Base-by-base conservation (phyloP, 495 filamentous ascomycete species). In the Aspergillus panamensis region DNA sequence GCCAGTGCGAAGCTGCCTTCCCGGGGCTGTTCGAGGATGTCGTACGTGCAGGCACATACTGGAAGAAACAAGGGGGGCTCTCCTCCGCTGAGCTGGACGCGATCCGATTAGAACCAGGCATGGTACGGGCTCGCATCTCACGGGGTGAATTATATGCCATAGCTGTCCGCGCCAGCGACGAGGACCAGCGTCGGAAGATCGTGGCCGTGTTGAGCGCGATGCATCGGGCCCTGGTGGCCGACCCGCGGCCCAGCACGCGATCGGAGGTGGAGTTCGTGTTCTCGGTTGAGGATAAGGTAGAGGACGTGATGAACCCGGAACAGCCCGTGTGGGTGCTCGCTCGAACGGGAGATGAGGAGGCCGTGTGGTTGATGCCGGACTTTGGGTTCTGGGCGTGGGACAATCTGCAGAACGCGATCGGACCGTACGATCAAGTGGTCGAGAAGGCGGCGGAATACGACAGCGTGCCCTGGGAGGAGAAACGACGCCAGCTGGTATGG, bases 341-440 rank as follows among this genome's bases (percentile, higher is more conserved):
- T 3, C 71, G 70, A 9, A 69, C 69, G 4, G 66, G 68, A 1
- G 62, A 55, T 10, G 73, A 79, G 35, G 69, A 59, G 71, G 82
- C 55, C 1, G 70, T 73, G 48, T 92, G 89, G 83, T 64, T 89
- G 0, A 87, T 92, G 71, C 89, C 89, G 1, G 88, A 92, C 69
- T 92, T 91, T 67, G 82, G 84, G 61, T 89, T 84, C 73, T 92
- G 86, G 86, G 76, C 83, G 0, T 90, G 86, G 85, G 76, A 84
- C 2, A 77, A 85, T n/a, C 70, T 79, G 0, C 72, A 84, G 4
- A 77, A 82, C 47, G 76, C 80, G 53, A 77, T 89, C 39, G 82
- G 82, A 2, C 81, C 83, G 2, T 82, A 83, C 37, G 65, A 75
- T 19, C 80, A 82, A 60, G 83, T 86, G 2, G 80, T 80, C 21